Base-by-base conservation (phyloP, 202 grass and related monocot species). In the Zoysia matrella region DNA sequence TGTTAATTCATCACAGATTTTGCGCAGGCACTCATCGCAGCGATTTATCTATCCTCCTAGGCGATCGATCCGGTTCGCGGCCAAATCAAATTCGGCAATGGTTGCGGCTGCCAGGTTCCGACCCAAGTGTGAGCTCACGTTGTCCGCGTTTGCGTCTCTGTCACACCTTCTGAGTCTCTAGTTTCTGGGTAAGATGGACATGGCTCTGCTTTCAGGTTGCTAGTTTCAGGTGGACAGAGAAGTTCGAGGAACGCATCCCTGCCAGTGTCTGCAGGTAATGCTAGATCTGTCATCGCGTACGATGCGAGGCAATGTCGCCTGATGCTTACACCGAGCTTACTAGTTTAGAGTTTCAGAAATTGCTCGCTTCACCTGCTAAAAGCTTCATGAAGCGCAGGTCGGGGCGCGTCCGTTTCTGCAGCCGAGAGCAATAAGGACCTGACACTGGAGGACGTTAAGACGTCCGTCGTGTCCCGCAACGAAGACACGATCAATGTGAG, bases 401-500 rank as follows among this genome's bases (percentile, higher is more conserved):
- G 74, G 70, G 36, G n/a, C 11, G 71, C 88, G 14, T 83, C 88
- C 1, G 48, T 87, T 54, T 41, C 84, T 13, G 75, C 75, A 41
- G 69, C 52, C 2, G 73, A 83, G 18, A 85, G 67, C 7, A 92
- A 86, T 82, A 86, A 83, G 4, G 84, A 84, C 8, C 48, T 92
- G 14, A 75, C 75, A 11, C 12, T 90, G 79, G 85, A 87, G 54
- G 78, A 87, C 47, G 83, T 83, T 62, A 88, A 88, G 75, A 86
- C 78, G 46, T 72, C 86, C 0, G 18, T 90, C 13, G 79, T 88
- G 12, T 92, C 89, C 15, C 84, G 72, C 10, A 68, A 90, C 6
- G 80, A 83, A 8, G 82, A 90, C 69, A 85, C 65, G 55, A 94
- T 94, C 73, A 82, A 89, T 83, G 92, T 90, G 89, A 94, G 85